phyloP scores from a whole-genome alignment of 345 rosid species.

The Gossypium rotundifolium region DNA sequence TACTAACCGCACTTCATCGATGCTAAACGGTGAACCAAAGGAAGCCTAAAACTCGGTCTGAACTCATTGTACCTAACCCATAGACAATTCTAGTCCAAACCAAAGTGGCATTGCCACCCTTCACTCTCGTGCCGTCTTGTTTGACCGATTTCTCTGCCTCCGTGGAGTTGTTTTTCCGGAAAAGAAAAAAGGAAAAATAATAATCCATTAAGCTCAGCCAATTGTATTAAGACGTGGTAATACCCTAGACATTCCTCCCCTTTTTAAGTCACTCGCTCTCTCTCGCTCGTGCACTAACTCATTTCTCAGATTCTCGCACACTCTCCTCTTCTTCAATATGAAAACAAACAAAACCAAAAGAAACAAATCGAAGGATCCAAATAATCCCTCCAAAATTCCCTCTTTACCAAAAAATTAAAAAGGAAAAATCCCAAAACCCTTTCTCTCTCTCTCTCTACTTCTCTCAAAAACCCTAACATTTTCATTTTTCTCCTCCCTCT shows the following conservation, averaged over 20 bases:
- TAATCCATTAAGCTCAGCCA: background rate
- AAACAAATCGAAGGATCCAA: background rate
- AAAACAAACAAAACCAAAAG: background rate
- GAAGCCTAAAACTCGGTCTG: too few relatives aligned
- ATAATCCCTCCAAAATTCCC: background rate
- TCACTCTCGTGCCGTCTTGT: too few relatives aligned
- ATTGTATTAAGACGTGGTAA: background rate
- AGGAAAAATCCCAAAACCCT: background rate
- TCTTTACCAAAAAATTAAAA: background rate
- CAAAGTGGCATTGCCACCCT: too few relatives aligned
- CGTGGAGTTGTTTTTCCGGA: too few relatives aligned
- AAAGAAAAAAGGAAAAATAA: too few relatives aligned
- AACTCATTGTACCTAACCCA: too few relatives aligned
- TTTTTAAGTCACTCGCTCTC: conserved; percentile 2
- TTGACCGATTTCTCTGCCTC: too few relatives aligned
- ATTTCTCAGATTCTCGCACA: background rate
- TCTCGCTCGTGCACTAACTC: background rate
- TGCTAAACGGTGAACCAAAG: too few relatives aligned
- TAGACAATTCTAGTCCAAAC: too few relatives aligned
- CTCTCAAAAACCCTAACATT: background rate
- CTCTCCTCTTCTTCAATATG: background rate
- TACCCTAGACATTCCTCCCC: background rate
- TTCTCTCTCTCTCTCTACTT: too few relatives aligned
- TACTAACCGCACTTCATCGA: too few relatives aligned
- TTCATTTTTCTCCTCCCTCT: background rate